phyloP scores from a whole-genome alignment of 495 filamentous ascomycete species.

The Penicillium tannophilum region DNA sequence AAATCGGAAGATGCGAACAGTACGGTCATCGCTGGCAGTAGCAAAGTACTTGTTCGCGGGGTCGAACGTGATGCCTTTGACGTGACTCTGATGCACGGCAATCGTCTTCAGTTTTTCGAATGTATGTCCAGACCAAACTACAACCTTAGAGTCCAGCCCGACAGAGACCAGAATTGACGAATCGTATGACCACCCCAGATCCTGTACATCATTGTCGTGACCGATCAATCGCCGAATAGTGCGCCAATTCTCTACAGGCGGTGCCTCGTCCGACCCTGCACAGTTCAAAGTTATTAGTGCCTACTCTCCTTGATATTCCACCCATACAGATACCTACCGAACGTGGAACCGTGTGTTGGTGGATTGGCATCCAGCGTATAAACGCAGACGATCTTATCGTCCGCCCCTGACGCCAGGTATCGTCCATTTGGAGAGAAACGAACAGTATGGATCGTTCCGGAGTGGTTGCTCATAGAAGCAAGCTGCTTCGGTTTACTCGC shows the following conservation, averaged over 20 bases:
- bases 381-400: slow-evolving; percentile 97
- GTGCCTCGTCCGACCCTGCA: slow-evolving; percentile 83
- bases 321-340: slow-evolving; percentile 58
- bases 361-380: slow-evolving; percentile 86
- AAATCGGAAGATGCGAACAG: slow-evolving; percentile 96
- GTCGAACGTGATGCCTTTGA: slow-evolving; percentile 98
- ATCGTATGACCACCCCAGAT: slow-evolving; percentile 96
- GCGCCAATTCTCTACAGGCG: slow-evolving; percentile 96
- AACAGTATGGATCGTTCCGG: slow-evolving; percentile 94
- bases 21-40: slow-evolving; percentile 93
- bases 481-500: slow-evolving; percentile 85
- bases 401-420: slow-evolving; percentile 93
- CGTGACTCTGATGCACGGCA: slow-evolving; percentile 89
- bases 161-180: slow-evolving; percentile 95
- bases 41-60: slow-evolving; percentile 99
- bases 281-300: slow-evolving; percentile 1
- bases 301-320: slow-evolving; percentile 5
- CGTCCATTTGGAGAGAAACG: slow-evolving; percentile 92
- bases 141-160: slow-evolving; percentile 94
- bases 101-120: slow-evolving; percentile 97
- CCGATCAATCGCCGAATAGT: slow-evolving; percentile 89
- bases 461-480: slow-evolving; percentile 96
- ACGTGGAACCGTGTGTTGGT: slow-evolving; percentile 69
- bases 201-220: slow-evolving; percentile 98
- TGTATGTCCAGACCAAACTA: slow-evolving; percentile 95